phyloP scores from a whole-genome alignment of 345 rosid species.

The Acer yangbiense region DNA sequence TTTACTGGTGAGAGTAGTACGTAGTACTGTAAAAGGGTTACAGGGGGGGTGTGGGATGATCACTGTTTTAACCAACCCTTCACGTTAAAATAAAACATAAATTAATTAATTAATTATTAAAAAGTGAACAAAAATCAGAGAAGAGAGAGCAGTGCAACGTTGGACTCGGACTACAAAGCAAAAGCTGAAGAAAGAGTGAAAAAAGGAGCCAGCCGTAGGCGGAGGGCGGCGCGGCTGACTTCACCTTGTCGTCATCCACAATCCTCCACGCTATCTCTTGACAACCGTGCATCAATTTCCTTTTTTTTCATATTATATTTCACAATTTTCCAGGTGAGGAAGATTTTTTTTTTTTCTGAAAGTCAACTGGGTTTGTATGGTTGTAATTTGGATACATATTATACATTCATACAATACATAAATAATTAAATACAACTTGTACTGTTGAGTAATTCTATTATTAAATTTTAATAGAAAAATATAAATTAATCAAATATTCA shows the following conservation, averaged over 20 bases:
- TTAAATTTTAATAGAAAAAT: too few relatives aligned
- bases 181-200: neutral
- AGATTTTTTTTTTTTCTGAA: neutral
- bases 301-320: neutral
- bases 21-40: neutral
- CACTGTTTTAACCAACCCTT: neutral
- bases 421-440: too few relatives aligned
- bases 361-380: neutral
- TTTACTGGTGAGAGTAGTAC: neutral
- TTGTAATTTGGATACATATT: too few relatives aligned
- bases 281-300: conserved; percentile 5
- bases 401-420: too few relatives aligned
- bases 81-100: neutral
- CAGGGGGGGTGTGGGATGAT: neutral
- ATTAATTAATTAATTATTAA: neutral
- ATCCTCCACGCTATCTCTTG: conserved; percentile 24
- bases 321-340: neutral
- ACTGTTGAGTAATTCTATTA: too few relatives aligned
- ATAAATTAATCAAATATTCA: too few relatives aligned
- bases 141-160: neutral
- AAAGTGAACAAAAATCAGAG: neutral
- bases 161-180: conserved; percentile 18
- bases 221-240: conserved; percentile 35
- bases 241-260: conserved; percentile 35
- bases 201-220: neutral